Evolutionary conservation across 73 alveolate genomes (phyloP).

Genomic region (Paramecium biaurelia): DNA sequence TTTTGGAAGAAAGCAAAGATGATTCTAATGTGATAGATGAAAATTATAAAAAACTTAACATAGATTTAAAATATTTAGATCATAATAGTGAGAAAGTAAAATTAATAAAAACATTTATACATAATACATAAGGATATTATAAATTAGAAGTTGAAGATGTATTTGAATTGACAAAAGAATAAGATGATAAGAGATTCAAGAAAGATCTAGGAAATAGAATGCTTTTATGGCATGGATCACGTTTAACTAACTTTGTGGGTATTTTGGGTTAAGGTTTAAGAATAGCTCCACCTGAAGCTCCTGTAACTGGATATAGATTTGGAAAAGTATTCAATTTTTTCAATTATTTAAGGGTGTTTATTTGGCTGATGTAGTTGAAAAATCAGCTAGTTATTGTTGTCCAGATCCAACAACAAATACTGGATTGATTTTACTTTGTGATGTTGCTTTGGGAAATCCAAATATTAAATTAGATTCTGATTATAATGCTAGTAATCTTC

Average conservation of each 20-base stretch:
- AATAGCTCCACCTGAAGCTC: slow-evolving; percentile 98
- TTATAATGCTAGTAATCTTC: slow-evolving; percentile 79
- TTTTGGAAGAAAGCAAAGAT: slow-evolving; percentile 63
- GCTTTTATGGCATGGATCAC: slow-evolving; percentile 97
- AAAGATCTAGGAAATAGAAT: slow-evolving; percentile 71
- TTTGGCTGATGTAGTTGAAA: slow-evolving; percentile 94
- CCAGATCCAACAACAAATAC: slow-evolving; percentile 73
- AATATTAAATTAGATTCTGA: slow-evolving; percentile 83
- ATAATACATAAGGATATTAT: slow-evolving; percentile 72
- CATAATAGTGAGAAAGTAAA: slow-evolving; percentile 56
- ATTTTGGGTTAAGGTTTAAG: slow-evolving; percentile 92
- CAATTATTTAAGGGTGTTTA: slow-evolving; percentile 87
- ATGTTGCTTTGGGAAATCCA: slow-evolving; percentile 94
- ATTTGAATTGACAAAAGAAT: slow-evolving; percentile 78
- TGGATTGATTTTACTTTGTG: slow-evolving; percentile 92
- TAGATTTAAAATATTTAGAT: slow-evolving; percentile 67
- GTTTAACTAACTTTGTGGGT: slow-evolving; percentile 92
- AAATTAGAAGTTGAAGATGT: slow-evolving; percentile 67
- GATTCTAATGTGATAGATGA: slow-evolving; percentile 66
- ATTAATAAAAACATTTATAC: slow-evolving; percentile 63
- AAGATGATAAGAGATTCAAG: slow-evolving; percentile 74
- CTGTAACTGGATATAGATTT: slow-evolving; percentile 90
- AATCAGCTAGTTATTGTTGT: slow-evolving; percentile 88
- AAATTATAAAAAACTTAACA: slow-evolving; percentile 73
- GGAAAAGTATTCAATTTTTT: slow-evolving; percentile 96